phyloP scores from a whole-genome alignment of 2,329 filamentous ascomycete species.

The Hypoxylon sp. region DNA sequence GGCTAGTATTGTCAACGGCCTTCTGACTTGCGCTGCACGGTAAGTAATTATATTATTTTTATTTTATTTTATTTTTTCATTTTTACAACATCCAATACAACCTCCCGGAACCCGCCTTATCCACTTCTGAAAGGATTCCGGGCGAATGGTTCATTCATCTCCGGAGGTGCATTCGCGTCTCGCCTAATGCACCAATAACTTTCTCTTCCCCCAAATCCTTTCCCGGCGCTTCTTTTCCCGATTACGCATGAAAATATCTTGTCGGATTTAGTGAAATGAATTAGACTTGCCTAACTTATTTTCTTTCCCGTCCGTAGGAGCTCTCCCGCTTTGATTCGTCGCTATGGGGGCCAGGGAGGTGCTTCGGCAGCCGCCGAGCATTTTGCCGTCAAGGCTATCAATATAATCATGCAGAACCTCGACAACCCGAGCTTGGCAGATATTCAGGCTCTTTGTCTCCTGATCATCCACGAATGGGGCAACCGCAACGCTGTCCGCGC shows the following conservation, averaged over 20 bases:
- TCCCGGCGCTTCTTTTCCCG: slow-evolving; percentile 38
- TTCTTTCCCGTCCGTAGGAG: slow-evolving; percentile 59
- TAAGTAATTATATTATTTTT: slow-evolving; percentile 57
- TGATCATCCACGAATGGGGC: slow-evolving; percentile 76
- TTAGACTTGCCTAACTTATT: slow-evolving; percentile 38
- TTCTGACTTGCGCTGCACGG: slow-evolving; percentile 71
- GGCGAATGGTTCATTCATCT: slow-evolving; percentile 47
- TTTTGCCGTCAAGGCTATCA: slow-evolving; percentile 71
- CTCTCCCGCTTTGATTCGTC: slow-evolving; percentile 70
- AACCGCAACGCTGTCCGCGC: slow-evolving; percentile 73
- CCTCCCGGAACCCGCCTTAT: slow-evolving; percentile 41
- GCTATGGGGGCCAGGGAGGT: slow-evolving; percentile 68
- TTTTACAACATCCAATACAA: slow-evolving; percentile 27
- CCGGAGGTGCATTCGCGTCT: slow-evolving; percentile 46
- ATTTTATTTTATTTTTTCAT: slow-evolving; percentile 25
- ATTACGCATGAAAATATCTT: slow-evolving; percentile 29
- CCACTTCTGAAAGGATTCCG: slow-evolving; percentile 43
- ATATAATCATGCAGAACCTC: slow-evolving; percentile 70
- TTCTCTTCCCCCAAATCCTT: slow-evolving; percentile 23
- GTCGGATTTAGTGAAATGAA: slow-evolving; percentile 23
- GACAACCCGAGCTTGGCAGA: slow-evolving; percentile 73
- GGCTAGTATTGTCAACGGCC: slow-evolving; percentile 70
- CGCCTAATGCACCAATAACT: slow-evolving; percentile 45
- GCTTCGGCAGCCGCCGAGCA: slow-evolving; percentile 70
- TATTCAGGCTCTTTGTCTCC: slow-evolving; percentile 72